Evolutionary conservation across 129 eudicot species (phyloP).

Genomic region (Flaveria sonorensis): DNA sequence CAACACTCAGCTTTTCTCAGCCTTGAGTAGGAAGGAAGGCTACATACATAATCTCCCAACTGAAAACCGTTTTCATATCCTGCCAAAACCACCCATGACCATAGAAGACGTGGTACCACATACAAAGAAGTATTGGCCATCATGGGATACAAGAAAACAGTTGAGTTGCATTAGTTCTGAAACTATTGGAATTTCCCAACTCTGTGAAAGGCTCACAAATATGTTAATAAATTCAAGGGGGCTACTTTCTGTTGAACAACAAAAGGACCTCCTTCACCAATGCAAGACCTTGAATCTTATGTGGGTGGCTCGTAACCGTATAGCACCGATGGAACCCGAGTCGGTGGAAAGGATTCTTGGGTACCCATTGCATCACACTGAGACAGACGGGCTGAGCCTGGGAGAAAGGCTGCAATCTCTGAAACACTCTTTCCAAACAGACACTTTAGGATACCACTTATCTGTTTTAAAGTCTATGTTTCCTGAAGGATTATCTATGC

Average conservation of each 20-base stretch:
- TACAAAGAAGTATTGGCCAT: slow-evolving; percentile 73
- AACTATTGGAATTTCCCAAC: slow-evolving; percentile 43
- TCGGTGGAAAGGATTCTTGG: slow-evolving; percentile 73
- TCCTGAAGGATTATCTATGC: slow-evolving; percentile 66
- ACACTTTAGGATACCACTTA: slow-evolving; percentile 71
- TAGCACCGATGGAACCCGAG: slow-evolving; percentile 73
- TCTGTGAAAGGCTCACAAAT: slow-evolving; percentile 55
- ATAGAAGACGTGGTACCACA: slow-evolving; percentile 68
- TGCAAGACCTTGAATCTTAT: slow-evolving; percentile 56
- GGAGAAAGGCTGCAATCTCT: slow-evolving; percentile 62
- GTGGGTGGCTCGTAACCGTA: slow-evolving; percentile 67
- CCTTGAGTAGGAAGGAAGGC: slow-evolving; percentile 82
- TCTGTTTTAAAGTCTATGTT: slow-evolving; percentile 63
- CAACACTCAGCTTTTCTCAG: slow-evolving; percentile 61
- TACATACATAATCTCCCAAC: slow-evolving; percentile 84
- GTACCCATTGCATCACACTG: slow-evolving; percentile 72
- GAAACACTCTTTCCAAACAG: slow-evolving; percentile 68
- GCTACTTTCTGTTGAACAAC: slow-evolving; percentile 51
- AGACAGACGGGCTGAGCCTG: slow-evolving; percentile 43
- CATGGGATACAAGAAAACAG: slow-evolving; percentile 91
- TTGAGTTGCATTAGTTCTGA: slow-evolving; percentile 58
- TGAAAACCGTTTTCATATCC: slow-evolving; percentile 57
- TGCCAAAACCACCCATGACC: slow-evolving; percentile 72
- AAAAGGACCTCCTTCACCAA: slow-evolving; percentile 61
- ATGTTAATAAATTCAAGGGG: slow-evolving; percentile 54